phyloP scores from a whole-genome alignment of 225 moss, liverwort and hornwort genomes.

The Anthoceros angustus region DNA sequence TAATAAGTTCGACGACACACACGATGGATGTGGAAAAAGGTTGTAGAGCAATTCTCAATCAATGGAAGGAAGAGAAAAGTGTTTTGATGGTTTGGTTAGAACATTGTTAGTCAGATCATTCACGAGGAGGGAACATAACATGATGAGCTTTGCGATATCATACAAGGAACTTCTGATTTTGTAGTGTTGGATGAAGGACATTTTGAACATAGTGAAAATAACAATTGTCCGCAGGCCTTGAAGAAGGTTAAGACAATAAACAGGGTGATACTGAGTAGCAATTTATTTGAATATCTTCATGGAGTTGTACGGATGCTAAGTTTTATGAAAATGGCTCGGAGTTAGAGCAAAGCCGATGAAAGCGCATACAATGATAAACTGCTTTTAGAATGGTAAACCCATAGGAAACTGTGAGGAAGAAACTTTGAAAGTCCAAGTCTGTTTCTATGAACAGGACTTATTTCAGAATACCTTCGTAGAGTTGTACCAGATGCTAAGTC shows the following conservation, averaged over 20 bases:
- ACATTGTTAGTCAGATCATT: constrained; percentile 11
- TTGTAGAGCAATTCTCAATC: constrained; percentile 4
- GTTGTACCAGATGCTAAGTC: constrained; percentile 61
- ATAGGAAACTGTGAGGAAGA: background rate
- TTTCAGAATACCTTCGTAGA: constrained; percentile 95
- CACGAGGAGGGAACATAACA: constrained; percentile 11
- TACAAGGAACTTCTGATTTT: constrained; percentile 47
- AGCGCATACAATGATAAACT: too few species aligned
- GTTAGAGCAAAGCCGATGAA: constrained; percentile 20
- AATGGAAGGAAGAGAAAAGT: constrained; percentile 55
- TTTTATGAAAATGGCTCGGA: constrained; percentile 33
- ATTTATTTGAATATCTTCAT: constrained; percentile 84
- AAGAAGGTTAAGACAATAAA: constrained; percentile 58
- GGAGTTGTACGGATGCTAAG: constrained; percentile 69
- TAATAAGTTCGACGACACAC: constrained; percentile 21
- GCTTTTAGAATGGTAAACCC: background rate
- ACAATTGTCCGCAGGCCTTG: constrained; percentile 53
- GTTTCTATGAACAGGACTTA: background rate
- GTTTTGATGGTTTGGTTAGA: constrained; percentile 69
- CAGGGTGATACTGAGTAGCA: constrained; percentile 74
- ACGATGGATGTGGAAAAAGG: constrained; percentile 8
- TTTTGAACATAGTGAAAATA: constrained; percentile 43
- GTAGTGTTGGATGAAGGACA: constrained; percentile 84
- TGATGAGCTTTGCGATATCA: constrained; percentile 11
- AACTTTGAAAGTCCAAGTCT: background rate